Evolutionary conservation across 75 land plant species (phyloP).

Genomic region (Ceratopteris richardii): DNA sequence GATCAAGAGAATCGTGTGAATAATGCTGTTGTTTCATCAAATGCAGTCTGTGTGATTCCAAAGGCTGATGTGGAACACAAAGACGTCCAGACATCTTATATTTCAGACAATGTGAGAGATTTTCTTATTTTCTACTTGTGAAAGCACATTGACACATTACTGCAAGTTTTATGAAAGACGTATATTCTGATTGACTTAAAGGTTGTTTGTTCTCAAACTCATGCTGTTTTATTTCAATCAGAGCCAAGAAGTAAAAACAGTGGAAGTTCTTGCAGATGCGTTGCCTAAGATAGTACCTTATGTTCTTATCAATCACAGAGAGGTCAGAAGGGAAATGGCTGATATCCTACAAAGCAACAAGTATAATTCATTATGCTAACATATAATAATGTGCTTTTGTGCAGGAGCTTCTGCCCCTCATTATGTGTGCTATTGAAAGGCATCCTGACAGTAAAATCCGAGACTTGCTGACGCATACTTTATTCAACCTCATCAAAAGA

Average conservation of each 20-base stretch:
- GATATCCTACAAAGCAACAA: neutral
- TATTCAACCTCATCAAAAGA: conserved; percentile 90
- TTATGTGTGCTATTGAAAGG: conserved; percentile 96
- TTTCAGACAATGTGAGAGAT: no score
- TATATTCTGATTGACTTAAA: no score
- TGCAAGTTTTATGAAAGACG: no score
- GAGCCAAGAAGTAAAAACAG: conserved; percentile 66
- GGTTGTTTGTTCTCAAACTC: no score
- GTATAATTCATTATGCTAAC: conserved; percentile 4
- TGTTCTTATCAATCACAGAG: conserved; percentile 91
- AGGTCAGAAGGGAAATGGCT: conserved; percentile 36
- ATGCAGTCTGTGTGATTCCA: no score
- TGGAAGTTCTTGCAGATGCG: conserved; percentile 88
- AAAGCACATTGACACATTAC: no score
- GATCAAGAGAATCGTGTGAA: no score
- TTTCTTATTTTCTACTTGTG: no score
- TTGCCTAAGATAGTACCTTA: conserved; percentile 99
- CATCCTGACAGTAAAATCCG: conserved; percentile 78
- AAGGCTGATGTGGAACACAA: no score
- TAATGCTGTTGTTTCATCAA: no score
- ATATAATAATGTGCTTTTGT: neutral
- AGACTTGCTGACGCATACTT: conserved; percentile 86
- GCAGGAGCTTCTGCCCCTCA: conserved; percentile 94
- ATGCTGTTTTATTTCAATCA: no score
- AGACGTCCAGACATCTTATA: no score